Base-by-base conservation (phyloP, 441 rosid genomes). In the Viola pubescens region DNA sequence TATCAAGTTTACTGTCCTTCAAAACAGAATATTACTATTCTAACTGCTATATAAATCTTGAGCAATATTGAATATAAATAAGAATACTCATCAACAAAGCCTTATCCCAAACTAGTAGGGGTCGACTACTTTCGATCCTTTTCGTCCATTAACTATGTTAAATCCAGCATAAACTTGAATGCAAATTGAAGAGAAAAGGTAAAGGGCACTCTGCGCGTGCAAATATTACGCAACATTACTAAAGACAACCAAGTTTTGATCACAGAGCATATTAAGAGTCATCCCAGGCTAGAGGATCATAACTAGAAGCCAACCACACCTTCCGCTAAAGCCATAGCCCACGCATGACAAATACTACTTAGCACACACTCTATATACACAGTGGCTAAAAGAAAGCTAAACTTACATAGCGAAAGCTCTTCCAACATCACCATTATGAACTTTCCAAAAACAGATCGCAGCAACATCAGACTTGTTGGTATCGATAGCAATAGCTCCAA, bases 401-500 rank as follows among this genome's bases (percentile, higher is more conserved):
- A 48, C 63, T 72, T 57, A 58, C 38, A 62, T 12, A 13, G 70
- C 65, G 68, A 65, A 59, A 44, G 70, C 68, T 64, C 14, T 64
- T 48, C 75, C 76, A 61, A 8, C 26, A 54, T 62, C 11, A 63
- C 62, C 77, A 43, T 70, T 62, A 59, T 85, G 92, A 40, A 88
- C 75, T 7, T 40, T 69, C 88, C 80, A 71, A 77, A 88, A 88
- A 52, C 70, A 58, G 69, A 48, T 59, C 4, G 73, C 76, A 5
- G 92, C 85, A 52, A 64, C 74, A 74, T 83, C 92, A 56, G 66
- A 63, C 44, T 43, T 70, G 52, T 67, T 75, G 39, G 79, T 11
- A 60, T 88, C 95, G 50, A 73, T 14, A 62, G 86, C 86, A 72
- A 85, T 65, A 65, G 95, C 95, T 65, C 87, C 92, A 72, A 88